phyloP scores from a whole-genome alignment of 2,329 filamentous ascomycete genomes.

The Aspergillus costaricaensis region DNA sequence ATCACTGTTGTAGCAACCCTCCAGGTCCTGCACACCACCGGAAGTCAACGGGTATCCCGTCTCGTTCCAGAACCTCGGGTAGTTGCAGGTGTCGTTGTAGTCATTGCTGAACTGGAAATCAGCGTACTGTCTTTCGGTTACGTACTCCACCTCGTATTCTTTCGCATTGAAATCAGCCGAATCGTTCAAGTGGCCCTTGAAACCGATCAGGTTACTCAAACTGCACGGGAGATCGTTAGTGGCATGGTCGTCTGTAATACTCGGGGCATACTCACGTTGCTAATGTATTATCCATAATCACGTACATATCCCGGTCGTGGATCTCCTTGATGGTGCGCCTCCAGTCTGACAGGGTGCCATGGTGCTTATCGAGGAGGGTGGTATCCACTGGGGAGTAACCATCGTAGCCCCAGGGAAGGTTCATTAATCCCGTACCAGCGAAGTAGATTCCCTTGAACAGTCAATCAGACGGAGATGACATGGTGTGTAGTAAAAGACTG shows the following conservation, averaged over 20 bases:
- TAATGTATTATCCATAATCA: conserved; percentile 65
- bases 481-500: too few relatives aligned
- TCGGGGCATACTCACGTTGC: conserved; percentile 47
- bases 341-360: conserved; percentile 61
- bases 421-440: conserved; percentile 63
- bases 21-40: conserved; percentile 49
- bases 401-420: conserved; percentile 65
- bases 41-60: conserved; percentile 53
- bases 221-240: not conserved
- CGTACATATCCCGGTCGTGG: conserved; percentile 63
- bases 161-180: conserved; percentile 56
- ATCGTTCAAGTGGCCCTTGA: conserved; percentile 34
- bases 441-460: conserved; percentile 57
- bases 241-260: not conserved
- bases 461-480: too few relatives aligned
- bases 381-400: conserved; percentile 62
- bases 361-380: conserved; percentile 63
- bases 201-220: conserved; percentile 62
- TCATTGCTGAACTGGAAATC: conserved; percentile 59
- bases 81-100: conserved; percentile 56
- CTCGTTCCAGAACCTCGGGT: conserved; percentile 63
- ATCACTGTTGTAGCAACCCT: conserved; percentile 62
- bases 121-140: conserved; percentile 54
- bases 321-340: conserved; percentile 59
- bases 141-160: conserved; percentile 62